A percentile compares a stretch with the other conserved stretches of the same genome.
Evolutionary conservation across 2,329 filamentous ascomycete species (phyloP).

Genomic region (Microdochium paspali): DNA sequence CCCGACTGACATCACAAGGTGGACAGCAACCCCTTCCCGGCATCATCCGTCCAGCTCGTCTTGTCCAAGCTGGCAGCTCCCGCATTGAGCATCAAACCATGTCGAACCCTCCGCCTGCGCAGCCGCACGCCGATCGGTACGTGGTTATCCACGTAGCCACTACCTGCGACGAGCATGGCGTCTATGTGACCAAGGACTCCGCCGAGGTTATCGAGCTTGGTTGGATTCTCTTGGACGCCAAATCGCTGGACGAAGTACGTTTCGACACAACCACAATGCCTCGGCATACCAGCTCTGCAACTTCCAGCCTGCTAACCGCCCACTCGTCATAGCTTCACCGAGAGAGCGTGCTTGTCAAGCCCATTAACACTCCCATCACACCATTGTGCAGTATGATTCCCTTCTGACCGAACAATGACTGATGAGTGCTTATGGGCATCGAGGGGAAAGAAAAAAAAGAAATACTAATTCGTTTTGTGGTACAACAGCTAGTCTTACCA

Average conservation of each 20-base stretch:
- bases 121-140: constrained; percentile 83
- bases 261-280: constrained; percentile 1
- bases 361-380: constrained; percentile 96
- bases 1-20: not conserved
- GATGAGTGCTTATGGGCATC: not conserved
- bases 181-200: constrained; percentile 98
- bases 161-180: constrained; percentile 97
- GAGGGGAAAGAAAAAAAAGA: too few relatives aligned
- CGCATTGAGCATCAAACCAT: constrained; percentile 16
- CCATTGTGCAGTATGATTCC: constrained; percentile 88
- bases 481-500: constrained; percentile 79
- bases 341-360: constrained; percentile 94
- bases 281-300: not conserved
- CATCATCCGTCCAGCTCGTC: not conserved
- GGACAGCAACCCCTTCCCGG: not conserved
- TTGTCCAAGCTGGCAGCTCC: not conserved
- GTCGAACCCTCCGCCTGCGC: constrained; percentile 39
- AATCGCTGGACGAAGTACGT: constrained; percentile 83
- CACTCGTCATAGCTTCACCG: constrained; percentile 63
- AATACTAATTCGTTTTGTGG: constrained; percentile 6
- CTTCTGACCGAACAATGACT: not conserved
- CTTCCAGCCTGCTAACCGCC: constrained; percentile 5
- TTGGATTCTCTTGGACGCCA: constrained; percentile 92
- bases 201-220: constrained; percentile 98
- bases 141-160: constrained; percentile 98